Evolutionary conservation across 2,329 filamentous ascomycete genomes (phyloP).

Genomic region (Beauveria asiatica): DNA sequence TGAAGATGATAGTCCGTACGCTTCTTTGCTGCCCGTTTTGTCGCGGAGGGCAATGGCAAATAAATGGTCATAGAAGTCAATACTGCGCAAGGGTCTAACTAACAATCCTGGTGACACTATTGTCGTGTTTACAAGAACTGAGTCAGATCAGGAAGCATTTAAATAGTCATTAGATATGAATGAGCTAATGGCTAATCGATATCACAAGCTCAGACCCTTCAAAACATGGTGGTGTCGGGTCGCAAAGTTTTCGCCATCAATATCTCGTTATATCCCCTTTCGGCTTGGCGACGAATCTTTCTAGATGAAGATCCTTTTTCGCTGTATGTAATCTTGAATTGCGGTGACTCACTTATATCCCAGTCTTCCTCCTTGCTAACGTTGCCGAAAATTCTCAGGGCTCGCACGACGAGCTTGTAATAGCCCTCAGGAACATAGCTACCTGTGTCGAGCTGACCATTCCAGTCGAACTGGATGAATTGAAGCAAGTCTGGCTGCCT

Average conservation of each 20-base stretch:
- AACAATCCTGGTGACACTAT: neutral
- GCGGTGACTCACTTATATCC: constrained; percentile 32
- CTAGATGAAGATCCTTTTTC: neutral
- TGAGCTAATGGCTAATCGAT: neutral
- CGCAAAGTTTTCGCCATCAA: neutral
- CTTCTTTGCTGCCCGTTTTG: neutral
- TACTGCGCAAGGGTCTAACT: neutral
- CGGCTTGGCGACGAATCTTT: neutral
- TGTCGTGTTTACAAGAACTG: neutral
- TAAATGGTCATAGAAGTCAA: neutral
- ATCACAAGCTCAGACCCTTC: neutral
- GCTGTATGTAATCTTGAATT: constrained; percentile 31
- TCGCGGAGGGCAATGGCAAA: neutral
- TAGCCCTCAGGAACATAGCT: constrained; percentile 37
- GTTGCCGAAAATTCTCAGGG: constrained; percentile 44
- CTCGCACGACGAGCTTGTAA: constrained; percentile 41
- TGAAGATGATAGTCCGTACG: neutral
- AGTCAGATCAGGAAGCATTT: too few species aligned
- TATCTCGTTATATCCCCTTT: neutral
- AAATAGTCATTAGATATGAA: too few species aligned
- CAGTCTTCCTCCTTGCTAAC: constrained; percentile 34
- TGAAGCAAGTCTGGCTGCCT: neutral
- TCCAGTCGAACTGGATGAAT: constrained; percentile 27
- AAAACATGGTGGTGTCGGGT: neutral
- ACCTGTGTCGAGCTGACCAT: constrained; percentile 39